phyloP scores from a whole-genome alignment of 306 rosid genomes.

The peach (Prunus persica) region DNA sequence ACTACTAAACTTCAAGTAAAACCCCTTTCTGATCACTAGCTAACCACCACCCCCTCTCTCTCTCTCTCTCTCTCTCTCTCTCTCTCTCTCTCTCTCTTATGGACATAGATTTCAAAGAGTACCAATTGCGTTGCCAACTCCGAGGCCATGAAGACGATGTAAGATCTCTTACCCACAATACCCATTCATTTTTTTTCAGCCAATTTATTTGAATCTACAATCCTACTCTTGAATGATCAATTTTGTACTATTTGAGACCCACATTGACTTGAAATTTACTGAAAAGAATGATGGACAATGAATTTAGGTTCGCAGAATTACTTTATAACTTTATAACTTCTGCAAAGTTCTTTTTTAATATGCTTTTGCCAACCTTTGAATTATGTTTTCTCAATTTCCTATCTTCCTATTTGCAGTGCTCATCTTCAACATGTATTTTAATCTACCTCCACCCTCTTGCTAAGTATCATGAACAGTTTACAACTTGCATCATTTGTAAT shows the following conservation, averaged over 20 bases:
- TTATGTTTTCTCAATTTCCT: no score
- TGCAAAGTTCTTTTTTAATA: not conserved
- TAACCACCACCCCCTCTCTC: no score
- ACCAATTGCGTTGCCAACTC: conserved; percentile 67
- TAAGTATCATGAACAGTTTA: not conserved
- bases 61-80: no score
- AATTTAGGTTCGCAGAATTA: conserved; percentile 70
- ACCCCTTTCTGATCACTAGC: not conserved
- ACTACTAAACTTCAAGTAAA: not conserved
- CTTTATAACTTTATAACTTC: not conserved
- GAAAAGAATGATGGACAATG: not conserved
- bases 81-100: conserved; percentile 5
- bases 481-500: not conserved
- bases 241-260: not conserved
- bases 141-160: conserved; percentile 87
- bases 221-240: no score
- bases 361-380: not conserved
- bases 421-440: not conserved
- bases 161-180: conserved; percentile 24
- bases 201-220: not conserved
- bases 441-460: not conserved
- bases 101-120: conserved; percentile 62
- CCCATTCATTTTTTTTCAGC: not conserved
- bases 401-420: not conserved
- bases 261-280: not conserved